These are phyloP conservation scores for Breviolum minutum DNA, from an alignment of 73 alveolate species.

Conservation along the genomic window DNA sequence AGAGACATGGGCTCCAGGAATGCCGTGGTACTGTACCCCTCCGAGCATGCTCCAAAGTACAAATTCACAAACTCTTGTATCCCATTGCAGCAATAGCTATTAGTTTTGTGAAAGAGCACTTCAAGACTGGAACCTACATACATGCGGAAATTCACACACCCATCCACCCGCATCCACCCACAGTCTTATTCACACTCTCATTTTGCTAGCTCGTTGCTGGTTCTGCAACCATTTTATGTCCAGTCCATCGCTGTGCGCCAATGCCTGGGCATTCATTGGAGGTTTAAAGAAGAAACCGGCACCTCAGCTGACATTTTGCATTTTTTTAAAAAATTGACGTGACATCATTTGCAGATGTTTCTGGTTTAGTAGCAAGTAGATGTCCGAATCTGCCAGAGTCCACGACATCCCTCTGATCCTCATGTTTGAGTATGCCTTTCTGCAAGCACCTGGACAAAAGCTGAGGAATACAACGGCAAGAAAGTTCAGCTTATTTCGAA, in stretches of 20 bases:
- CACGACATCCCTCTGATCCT: background rate
- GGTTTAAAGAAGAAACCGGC: background rate
- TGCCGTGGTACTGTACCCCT: too few relatives aligned
- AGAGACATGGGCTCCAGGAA: too few relatives aligned
- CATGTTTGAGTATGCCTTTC: too few relatives aligned
- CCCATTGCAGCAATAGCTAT: too few relatives aligned
- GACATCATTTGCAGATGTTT: too few relatives aligned
- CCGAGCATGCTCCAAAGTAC: too few relatives aligned
- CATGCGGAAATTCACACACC: too few relatives aligned
- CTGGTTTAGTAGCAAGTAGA: too few relatives aligned
- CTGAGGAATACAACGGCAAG: conserved; percentile 14
- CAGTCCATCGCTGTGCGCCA: background rate
- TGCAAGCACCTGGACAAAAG: background rate
- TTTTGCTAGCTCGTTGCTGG: background rate
- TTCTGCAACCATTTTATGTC: background rate
- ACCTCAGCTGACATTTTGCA: background rate
- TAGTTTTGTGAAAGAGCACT: too few relatives aligned
- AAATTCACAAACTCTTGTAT: too few relatives aligned
- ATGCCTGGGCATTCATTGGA: background rate
- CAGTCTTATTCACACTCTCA: background rate
- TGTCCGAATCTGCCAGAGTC: background rate
- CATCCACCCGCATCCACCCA: background rate
- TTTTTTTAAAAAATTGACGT: too few relatives aligned
- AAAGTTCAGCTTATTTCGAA: background rate
- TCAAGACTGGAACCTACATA: too few relatives aligned